These are phyloP conservation scores for Pythium dissimile DNA, from an alignment of 352 stramenopile species.

Conservation along the genomic window DNA sequence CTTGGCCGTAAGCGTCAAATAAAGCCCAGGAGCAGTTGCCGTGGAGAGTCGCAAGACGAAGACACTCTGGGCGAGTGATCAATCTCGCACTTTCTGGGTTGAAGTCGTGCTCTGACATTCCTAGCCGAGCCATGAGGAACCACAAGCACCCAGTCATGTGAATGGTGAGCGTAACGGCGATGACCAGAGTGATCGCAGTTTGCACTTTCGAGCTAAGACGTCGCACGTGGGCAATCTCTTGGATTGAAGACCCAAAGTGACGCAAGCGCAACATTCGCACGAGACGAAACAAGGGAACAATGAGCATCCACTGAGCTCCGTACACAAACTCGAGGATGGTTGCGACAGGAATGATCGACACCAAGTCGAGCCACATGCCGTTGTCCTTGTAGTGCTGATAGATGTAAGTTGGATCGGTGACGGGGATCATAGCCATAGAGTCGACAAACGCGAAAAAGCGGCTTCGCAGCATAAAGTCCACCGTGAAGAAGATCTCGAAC, in stretches of 20 bases:
- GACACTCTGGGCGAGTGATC: slow-evolving; percentile 41
- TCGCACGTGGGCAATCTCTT: slow-evolving; percentile 50
- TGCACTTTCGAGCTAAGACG: slow-evolving; percentile 62
- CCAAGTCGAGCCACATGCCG: slow-evolving; percentile 46
- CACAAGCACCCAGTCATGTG: slow-evolving; percentile 66
- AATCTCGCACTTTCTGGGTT: slow-evolving; percentile 3
- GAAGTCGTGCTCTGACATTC: slow-evolving; percentile 31
- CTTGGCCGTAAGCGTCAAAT: slow-evolving; percentile 64
- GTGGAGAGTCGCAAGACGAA: slow-evolving; percentile 38
- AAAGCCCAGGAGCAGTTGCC: slow-evolving; percentile 75
- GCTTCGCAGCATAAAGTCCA: slow-evolving; percentile 45
- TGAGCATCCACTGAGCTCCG: slow-evolving; percentile 18
- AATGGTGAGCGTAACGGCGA: slow-evolving; percentile 62
- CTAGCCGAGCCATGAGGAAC: slow-evolving; percentile 73
- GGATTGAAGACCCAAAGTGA: slow-evolving; percentile 45
- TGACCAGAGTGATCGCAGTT: slow-evolving; percentile 44
- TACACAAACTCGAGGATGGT: slow-evolving; percentile 47
- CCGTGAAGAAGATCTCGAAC: slow-evolving; percentile 53
- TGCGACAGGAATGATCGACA: slow-evolving; percentile 54
- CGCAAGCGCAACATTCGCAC: slow-evolving; percentile 47
- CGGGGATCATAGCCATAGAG: slow-evolving; percentile 52
- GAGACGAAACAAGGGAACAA: slow-evolving; percentile 43
- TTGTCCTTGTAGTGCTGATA: slow-evolving; percentile 58
- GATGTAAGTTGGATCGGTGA: slow-evolving; percentile 64
- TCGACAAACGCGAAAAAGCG: slow-evolving; percentile 71